Percentiles rank a stretch among this genome's conserved stretches.
These are phyloP conservation scores for Astragalus membranaceus DNA, from an alignment of 306 rosid genomes.

Conservation along the genomic window DNA sequence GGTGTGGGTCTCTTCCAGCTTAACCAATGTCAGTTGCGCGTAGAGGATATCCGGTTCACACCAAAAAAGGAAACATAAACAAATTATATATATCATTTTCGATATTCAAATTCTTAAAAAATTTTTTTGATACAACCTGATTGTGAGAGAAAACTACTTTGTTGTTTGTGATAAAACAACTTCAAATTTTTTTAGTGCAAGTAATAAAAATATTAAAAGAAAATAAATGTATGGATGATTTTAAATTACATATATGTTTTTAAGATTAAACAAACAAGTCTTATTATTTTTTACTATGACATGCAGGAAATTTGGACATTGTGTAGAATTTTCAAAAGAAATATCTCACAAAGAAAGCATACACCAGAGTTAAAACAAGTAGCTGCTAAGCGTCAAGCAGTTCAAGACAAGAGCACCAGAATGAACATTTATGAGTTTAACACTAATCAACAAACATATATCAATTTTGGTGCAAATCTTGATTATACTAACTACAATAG, in stretches of 20 bases:
- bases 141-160: neutral
- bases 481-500: conserved; percentile 1
- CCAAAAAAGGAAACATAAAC: too few relatives aligned
- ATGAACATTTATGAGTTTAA: conserved; percentile 15
- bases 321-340: conserved; percentile 78
- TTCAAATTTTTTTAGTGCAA: neutral
- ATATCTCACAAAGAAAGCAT: conserved; percentile 43
- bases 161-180: neutral
- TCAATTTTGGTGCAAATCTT: conserved; percentile 39
- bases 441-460: conserved; percentile 37
- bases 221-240: neutral
- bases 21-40: too few relatives aligned
- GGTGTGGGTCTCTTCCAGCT: too few relatives aligned
- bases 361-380: conserved; percentile 41
- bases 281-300: neutral
- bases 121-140: neutral
- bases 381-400: conserved; percentile 25
- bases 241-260: neutral
- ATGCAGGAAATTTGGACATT: conserved; percentile 94
- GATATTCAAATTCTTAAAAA: neutral
- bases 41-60: too few relatives aligned
- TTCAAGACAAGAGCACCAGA: conserved; percentile 16
- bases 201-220: neutral
- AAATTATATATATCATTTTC: too few relatives aligned
- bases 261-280: neutral